Evolutionary conservation across 2,329 filamentous ascomycete genomes (phyloP), one percentile per base, ranked within the genome.

Genomic region (Nemania sp.): DNA sequence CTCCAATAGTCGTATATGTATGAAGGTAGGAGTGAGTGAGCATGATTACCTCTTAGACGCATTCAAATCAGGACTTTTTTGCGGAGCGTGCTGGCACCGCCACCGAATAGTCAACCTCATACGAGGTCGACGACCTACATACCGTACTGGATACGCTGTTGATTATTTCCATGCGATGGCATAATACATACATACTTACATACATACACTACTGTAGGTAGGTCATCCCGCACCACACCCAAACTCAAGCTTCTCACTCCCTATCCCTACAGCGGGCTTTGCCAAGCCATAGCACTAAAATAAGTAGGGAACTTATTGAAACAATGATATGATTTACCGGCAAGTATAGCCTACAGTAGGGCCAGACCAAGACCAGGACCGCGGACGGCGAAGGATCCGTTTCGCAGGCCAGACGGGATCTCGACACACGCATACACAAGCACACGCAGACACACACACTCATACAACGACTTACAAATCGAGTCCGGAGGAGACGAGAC

Each of bases 381-480:
- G 37, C 26, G 26, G 37, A 36, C 46, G 37, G 36, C 23, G 36
- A 36, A 51, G 41, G 47, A 40, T 40, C 36, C 19, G 24, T 50
- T 23, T 31, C n/a, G 22, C 48, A 31, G 26, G 43, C n/a, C n/a
- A 30, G 24, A 37, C 39, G 41, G 22, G 40, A 53, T 34, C 40
- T 56, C 44, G 44, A 45, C 24, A 49, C 53, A 37, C 53, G 43
- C 23, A 44, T n/a, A n/a, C n/a, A n/a, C n/a, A n/a, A n/a, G n/a
- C n/a, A n/a, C n/a, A n/a, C n/a, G n/a, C n/a, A n/a, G n/a, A n/a
- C n/a, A 45, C 24, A 49, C 53, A 37, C 53, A 39, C 23, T 43
- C 30, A 39, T 45, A 39, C 53, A 44, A 52, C 54, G 53, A 52
- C 43, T 56, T 44, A 52, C 53, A 56, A 56, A 56, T 56, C 49